Percentiles rank a stretch among this genome's conserved stretches.
Conservation (phyloP, 106 monocot genomes). For the Chionographis japonica region DNA sequence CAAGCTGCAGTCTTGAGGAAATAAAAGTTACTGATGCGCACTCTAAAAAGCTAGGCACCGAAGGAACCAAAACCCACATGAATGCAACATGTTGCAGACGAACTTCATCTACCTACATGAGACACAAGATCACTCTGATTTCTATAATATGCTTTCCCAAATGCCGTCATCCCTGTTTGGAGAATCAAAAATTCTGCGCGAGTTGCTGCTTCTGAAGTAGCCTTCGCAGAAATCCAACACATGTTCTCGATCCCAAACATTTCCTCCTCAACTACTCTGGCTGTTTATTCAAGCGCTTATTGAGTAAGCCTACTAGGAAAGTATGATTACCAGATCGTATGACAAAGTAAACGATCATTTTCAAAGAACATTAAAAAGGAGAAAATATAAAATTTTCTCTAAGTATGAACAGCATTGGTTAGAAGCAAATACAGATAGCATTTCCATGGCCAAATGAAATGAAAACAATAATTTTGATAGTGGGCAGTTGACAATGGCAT, state of each 20-base stretch:
- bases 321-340: no score
- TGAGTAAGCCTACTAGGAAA: no score
- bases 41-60: not conserved
- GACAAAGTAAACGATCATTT: no score
- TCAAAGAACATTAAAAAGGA: no score
- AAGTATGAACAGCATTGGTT: no score
- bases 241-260: constrained; percentile 84
- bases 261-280: constrained; percentile 86
- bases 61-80: not conserved
- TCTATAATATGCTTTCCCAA: constrained; percentile 78
- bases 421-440: no score
- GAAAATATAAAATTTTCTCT: no score
- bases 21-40: not conserved
- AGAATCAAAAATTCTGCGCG: constrained; percentile 64
- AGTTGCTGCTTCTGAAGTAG: constrained; percentile 62
- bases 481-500: no score
- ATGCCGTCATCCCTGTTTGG: constrained; percentile 84
- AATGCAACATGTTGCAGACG: not conserved
- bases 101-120: constrained; percentile 38
- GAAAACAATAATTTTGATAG: no score
- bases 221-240: constrained; percentile 87
- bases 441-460: no score
- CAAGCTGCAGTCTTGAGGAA: constrained; percentile 43
- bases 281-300: constrained; percentile 23
- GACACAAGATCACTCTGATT: constrained; percentile 74